These are phyloP conservation scores for Priceomyces haplophilus DNA, from an alignment of 805 yeast genomes.

Conservation along the genomic window DNA sequence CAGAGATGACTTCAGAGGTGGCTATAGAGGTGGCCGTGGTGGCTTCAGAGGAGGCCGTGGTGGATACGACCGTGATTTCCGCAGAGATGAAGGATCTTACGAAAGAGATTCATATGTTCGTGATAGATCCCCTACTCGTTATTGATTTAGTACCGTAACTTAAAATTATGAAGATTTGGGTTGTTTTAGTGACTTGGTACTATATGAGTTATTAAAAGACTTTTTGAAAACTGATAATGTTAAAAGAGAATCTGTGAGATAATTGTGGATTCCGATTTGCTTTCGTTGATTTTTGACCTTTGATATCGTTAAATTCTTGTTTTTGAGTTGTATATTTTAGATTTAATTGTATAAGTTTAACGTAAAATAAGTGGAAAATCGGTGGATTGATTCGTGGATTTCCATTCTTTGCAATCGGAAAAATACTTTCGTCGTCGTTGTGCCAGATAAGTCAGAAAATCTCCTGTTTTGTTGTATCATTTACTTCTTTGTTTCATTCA, in stretches of 20 bases:
- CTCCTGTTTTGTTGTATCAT: neutral
- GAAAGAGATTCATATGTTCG: constrained; percentile 45
- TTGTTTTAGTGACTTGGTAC: neutral
- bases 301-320: constrained; percentile 4
- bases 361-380: constrained; percentile 6
- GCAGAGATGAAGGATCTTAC: constrained; percentile 47
- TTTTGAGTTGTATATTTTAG: constrained; percentile 11
- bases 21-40: constrained; percentile 29
- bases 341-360: constrained; percentile 9
- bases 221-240: neutral
- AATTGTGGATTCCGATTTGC: neutral
- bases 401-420: constrained; percentile 2
- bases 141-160: constrained; percentile 28
- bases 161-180: neutral
- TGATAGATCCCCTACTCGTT: constrained; percentile 74
- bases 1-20: constrained; percentile 29
- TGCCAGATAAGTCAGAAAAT: neutral
- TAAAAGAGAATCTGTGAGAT: neutral
- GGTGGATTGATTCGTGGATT: constrained; percentile 11
- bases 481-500: neutral
- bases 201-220: neutral
- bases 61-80: constrained; percentile 33
- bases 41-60: constrained; percentile 33
- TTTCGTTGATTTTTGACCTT: constrained; percentile 1
- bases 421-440: neutral